phyloP scores from a whole-genome alignment of 768 basidiomycete genomes.

The Mycena amicta region DNA sequence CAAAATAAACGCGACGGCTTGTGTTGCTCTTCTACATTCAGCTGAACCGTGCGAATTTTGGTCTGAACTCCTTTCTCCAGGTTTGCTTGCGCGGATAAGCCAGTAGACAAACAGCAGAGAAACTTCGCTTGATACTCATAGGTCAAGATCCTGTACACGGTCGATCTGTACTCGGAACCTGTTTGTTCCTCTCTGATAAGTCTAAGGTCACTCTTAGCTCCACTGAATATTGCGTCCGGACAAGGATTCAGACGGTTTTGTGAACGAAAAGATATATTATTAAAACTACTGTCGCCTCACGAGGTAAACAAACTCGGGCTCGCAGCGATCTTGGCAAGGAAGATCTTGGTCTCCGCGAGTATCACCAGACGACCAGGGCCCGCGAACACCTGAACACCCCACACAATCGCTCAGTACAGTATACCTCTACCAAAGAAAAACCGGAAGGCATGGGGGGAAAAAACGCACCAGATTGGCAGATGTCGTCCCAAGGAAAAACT shows the following conservation, averaged over 20 bases:
- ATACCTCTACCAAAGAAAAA: not conserved
- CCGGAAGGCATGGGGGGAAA: no score
- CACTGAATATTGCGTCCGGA: no score
- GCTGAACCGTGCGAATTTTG: not conserved
- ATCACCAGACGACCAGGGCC: conserved; percentile 24
- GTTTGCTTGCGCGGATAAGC: not conserved
- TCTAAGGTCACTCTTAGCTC: no score
- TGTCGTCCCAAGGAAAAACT: conserved; percentile 55
- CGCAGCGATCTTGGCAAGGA: conserved; percentile 24
- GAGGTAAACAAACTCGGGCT: conserved; percentile 14
- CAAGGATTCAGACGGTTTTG: no score
- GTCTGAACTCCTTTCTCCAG: not conserved
- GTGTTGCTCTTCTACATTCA: no score
- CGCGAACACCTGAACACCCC: conserved; percentile 17
- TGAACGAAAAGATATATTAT: no score
- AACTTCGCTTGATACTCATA: no score
- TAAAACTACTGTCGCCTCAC: no score
- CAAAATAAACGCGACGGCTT: no score
- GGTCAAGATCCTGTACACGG: no score
- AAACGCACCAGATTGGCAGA: conserved; percentile 47
- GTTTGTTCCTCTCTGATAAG: no score
- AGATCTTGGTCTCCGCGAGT: conserved; percentile 26
- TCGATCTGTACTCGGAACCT: no score
- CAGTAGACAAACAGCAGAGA: not conserved
- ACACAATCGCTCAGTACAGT: not conserved